A percentile compares a stretch with the other conserved stretches of the same genome.
Conservation (phyloP, 805 yeast genomes). For the Candida vaughaniae region DNA sequence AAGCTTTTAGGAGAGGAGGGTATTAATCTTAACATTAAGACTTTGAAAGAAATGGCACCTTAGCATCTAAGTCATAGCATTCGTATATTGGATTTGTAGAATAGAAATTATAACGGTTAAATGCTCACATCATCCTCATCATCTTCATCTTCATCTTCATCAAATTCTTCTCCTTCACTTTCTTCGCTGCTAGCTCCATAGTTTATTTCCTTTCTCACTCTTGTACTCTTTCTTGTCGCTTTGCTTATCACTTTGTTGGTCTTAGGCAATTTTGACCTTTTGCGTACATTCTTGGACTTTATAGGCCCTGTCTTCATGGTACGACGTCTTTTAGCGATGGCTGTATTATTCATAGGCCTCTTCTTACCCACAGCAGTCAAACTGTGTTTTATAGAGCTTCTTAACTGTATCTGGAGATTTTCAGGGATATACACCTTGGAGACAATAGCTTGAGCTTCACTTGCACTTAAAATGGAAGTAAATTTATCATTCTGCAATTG, state of each 20-base stretch:
- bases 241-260: slow-evolving; percentile 10
- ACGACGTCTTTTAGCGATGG: too few species aligned
- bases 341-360: slow-evolving; percentile 1
- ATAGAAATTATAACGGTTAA: too few species aligned
- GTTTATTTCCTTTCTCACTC: slow-evolving; percentile 31
- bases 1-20: slow-evolving; percentile 81
- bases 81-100: neutral
- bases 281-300: too few species aligned
- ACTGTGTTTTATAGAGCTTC: slow-evolving; percentile 23
- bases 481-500: slow-evolving; percentile 69
- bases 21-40: slow-evolving; percentile 48
- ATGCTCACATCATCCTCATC: neutral
- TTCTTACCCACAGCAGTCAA: slow-evolving; percentile 10
- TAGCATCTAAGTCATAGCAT: too few species aligned
- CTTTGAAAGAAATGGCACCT: slow-evolving; percentile 43
- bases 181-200: slow-evolving; percentile 21
- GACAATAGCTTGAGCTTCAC: slow-evolving; percentile 57
- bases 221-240: slow-evolving; percentile 45
- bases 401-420: slow-evolving; percentile 36
- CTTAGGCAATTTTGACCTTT: too few species aligned
- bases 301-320: too few species aligned
- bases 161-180: slow-evolving; percentile 15
- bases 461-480: slow-evolving; percentile 54
- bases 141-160: slow-evolving; percentile 2
- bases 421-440: slow-evolving; percentile 58